These are phyloP conservation scores for Didymosphaeria variabile DNA, from an alignment of 2,329 filamentous ascomycete genomes.

Conservation along the genomic window DNA sequence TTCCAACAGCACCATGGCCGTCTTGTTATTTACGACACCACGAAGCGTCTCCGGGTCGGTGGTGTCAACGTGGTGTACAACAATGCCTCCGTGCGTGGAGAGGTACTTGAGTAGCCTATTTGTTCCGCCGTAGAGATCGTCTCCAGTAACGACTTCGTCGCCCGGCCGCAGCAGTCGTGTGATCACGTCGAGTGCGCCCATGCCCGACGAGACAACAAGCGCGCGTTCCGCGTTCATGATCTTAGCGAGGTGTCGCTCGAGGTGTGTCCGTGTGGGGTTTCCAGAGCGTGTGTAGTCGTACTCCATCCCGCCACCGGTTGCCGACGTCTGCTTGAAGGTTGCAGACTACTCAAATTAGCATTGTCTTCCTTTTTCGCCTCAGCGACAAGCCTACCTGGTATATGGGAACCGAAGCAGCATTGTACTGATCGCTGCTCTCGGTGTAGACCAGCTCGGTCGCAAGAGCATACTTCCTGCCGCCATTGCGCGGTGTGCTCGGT, in stretches of 20 bases:
- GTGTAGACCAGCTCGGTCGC: slow-evolving; percentile 97
- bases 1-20: slow-evolving; percentile 93
- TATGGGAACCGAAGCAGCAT: slow-evolving; percentile 93
- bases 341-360: slow-evolving; percentile 70
- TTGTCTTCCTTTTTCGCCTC: background rate
- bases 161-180: slow-evolving; percentile 88
- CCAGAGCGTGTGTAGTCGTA: slow-evolving; percentile 99
- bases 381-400: slow-evolving; percentile 71
- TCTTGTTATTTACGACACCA: slow-evolving; percentile 77
- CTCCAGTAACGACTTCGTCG: slow-evolving; percentile 96
- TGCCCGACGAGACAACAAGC: slow-evolving; percentile 92
- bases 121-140: slow-evolving; percentile 95
- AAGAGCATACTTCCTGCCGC: slow-evolving; percentile 88
- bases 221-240: slow-evolving; percentile 96
- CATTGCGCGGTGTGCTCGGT: slow-evolving; percentile 86
- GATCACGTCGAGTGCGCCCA: slow-evolving; percentile 97
- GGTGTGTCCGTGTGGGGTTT: slow-evolving; percentile 93
- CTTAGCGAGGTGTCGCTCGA: slow-evolving; percentile 96
- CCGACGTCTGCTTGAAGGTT: slow-evolving; percentile 93
- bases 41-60: slow-evolving; percentile 77
- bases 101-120: slow-evolving; percentile 94
- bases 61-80: slow-evolving; percentile 96
- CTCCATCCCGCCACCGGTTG: slow-evolving; percentile 79
- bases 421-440: slow-evolving; percentile 96
- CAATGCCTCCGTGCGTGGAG: slow-evolving; percentile 85